Evolutionary conservation across 2,329 filamentous ascomycete genomes (phyloP), one percentile per base, ranked within the genome.

Genomic region (Verticillium albo-atrum): DNA sequence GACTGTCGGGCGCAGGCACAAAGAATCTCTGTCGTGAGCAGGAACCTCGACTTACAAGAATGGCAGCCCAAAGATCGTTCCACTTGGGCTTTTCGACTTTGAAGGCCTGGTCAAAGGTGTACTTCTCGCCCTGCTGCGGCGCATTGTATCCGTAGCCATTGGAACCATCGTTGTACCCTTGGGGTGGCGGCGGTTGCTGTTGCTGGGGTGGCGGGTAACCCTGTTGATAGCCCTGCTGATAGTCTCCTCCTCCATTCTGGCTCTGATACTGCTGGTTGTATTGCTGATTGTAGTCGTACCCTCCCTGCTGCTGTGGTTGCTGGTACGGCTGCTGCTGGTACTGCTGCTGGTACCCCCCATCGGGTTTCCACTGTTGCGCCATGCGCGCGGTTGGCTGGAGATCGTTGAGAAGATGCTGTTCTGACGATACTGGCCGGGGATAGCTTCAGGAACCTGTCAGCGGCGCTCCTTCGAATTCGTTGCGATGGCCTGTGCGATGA

Each of bases 61-160:
- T 77, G 4, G 89, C 92, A 3, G 93, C 93, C 94, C 93, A 97
- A 27, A 90, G 71, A 71, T 98, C 94, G 68, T 97, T 91, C 76
- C 83, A 97, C 73, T 94, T 96, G n/a, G 92, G 92, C 64, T 79
- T 87, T 56, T 91, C 84, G 57, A 97, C 74, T 74, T 89, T 89
- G 80, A 98, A 97, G 1, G 87, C 85, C 69, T 97, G 84, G 23
- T 94, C 86, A 70, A 96, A 97, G 30, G 76, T 77, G 34, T 77
- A 76, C 69, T 84, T 84, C 62, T 82, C 79, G 57, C 72, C 72
- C 50, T 74, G 70, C 12, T 74, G 71, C 54, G 61, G 62, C 51
- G 62, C 57, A 57, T 74, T 71, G 65, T 74, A 76, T 26, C 70
- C 70, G 57, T 74, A 73, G 3, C 66, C 63, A 14, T 67, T 68